These are phyloP conservation scores for Neospermospora avenae DNA, from an alignment of 2,329 filamentous ascomycete species.

Conservation along the genomic window DNA sequence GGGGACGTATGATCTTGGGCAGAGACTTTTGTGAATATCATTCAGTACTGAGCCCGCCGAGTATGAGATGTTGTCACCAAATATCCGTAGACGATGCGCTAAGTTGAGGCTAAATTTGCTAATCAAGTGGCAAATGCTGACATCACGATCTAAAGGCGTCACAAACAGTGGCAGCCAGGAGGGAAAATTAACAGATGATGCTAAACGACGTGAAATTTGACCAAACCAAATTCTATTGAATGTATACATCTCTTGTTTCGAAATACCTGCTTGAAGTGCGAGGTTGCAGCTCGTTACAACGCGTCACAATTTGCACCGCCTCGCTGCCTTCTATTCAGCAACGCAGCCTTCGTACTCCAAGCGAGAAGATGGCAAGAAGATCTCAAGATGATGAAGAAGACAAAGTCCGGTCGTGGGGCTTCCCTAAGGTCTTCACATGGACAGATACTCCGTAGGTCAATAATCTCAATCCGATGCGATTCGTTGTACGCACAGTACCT, in stretches of 20 bases:
- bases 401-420: constrained; percentile 67
- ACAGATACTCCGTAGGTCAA: constrained; percentile 61
- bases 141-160: not conserved
- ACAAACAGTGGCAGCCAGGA: no score
- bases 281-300: no score
- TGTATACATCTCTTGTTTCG: no score
- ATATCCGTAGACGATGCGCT: not conserved
- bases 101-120: not conserved
- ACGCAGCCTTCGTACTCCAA: no score
- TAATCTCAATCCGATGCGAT: not conserved
- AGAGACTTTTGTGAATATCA: no score
- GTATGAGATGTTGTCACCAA: not conserved
- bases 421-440: constrained; percentile 68
- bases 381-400: constrained; percentile 50
- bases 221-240: no score
- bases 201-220: no score
- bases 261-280: no score
- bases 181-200: no score
- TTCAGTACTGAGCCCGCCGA: no score
- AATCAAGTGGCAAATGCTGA: not conserved
- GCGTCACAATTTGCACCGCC: not conserved
- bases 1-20: no score
- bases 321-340: not conserved
- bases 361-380: constrained; percentile 31
- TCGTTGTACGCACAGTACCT: constrained; percentile 8